phyloP scores from a whole-genome alignment of 75 land plant genomes.

The Selaginella tamariscina region DNA sequence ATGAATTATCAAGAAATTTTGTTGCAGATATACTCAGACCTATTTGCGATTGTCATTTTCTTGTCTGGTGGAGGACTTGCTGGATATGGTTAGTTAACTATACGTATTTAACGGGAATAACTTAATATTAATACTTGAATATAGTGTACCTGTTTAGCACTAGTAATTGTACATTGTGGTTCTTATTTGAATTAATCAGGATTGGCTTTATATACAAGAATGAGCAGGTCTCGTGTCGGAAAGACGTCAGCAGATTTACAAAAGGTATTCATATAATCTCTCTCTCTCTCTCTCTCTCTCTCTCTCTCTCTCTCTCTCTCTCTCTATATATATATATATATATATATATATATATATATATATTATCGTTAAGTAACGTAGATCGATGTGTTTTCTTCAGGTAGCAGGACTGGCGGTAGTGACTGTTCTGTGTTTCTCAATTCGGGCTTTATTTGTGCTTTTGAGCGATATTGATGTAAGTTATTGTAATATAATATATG shows the following conservation, averaged over 20 bases:
- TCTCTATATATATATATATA: neutral
- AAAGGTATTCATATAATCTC: neutral
- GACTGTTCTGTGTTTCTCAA: conserved; percentile 50
- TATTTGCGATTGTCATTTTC: conserved; percentile 40
- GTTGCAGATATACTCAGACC: conserved; percentile 52
- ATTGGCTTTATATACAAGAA: neutral
- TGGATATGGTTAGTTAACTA: conserved; percentile 76
- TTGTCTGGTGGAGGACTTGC: conserved; percentile 56
- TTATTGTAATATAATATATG: neutral
- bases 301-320: neutral
- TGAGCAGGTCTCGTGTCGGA: neutral
- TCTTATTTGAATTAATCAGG: no score
- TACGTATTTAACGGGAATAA: no score
- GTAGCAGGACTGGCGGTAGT: conserved; percentile 60
- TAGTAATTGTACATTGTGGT: no score
- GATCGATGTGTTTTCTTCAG: conserved; percentile 33
- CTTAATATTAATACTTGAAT: no score
- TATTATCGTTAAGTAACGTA: no score
- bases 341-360: no score
- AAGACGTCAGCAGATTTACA: neutral
- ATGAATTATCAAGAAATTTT: conserved; percentile 2
- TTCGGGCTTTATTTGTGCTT: conserved; percentile 40
- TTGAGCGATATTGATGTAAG: conserved; percentile 46
- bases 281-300: no score
- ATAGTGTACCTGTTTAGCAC: no score